These are phyloP conservation scores for Jamesozyma lodderae DNA, from an alignment of 805 yeast species.

Conservation along the genomic window DNA sequence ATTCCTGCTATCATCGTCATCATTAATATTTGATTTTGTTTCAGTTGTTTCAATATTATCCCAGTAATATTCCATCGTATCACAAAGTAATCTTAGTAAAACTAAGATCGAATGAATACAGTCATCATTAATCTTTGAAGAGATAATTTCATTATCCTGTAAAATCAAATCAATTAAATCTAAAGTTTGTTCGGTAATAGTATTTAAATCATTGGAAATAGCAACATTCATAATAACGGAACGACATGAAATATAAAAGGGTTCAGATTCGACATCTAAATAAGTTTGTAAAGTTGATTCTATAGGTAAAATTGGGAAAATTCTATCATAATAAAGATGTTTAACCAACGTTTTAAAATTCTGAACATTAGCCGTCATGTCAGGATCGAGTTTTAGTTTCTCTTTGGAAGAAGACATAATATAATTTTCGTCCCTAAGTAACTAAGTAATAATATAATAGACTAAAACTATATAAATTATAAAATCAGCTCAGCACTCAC, in stretches of 20 bases:
- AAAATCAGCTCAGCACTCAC: no score
- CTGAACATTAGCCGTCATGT: no score
- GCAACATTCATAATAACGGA: slow-evolving; percentile 19
- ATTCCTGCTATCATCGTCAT: slow-evolving; percentile 1
- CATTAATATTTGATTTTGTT: not conserved
- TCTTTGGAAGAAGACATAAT: not conserved
- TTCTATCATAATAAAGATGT: slow-evolving; percentile 14
- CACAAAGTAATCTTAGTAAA: slow-evolving; percentile 34
- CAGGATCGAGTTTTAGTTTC: not conserved
- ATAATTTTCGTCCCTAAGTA: not conserved
- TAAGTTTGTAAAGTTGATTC: slow-evolving; percentile 9
- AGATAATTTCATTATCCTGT: slow-evolving; percentile 10
- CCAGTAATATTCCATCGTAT: slow-evolving; percentile 35
- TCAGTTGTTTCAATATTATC: slow-evolving; percentile 16
- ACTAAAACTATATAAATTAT: no score
- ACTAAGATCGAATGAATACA: slow-evolving; percentile 25
- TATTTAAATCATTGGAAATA: slow-evolving; percentile 12
- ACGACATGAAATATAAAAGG: slow-evolving; percentile 16
- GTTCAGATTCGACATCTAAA: slow-evolving; percentile 15
- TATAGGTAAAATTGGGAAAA: slow-evolving; percentile 13
- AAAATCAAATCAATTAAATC: slow-evolving; percentile 16
- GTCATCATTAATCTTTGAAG: slow-evolving; percentile 9
- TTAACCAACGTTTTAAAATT: slow-evolving; percentile 6
- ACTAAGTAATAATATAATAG: no score
- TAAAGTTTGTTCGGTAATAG: slow-evolving; percentile 10